Evolutionary conservation across 306 rosid species (phyloP).

Genomic region (Acacia melanoxylon): DNA sequence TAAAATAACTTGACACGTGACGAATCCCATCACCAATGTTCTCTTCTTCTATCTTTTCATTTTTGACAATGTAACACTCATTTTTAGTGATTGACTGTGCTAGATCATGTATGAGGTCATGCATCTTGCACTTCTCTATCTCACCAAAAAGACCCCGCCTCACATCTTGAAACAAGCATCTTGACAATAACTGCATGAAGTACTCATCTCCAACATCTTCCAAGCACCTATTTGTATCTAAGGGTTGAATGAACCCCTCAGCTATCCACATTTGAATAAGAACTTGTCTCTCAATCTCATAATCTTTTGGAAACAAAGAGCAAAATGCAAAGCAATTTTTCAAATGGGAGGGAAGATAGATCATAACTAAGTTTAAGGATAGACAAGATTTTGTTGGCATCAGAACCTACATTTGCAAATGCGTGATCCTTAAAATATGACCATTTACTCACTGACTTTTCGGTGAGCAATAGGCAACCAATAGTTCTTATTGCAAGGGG

Average conservation of each 20-base stretch:
- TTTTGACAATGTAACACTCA: too few species aligned
- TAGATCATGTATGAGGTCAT: constrained; percentile 29
- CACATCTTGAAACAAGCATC: too few species aligned
- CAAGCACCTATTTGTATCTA: not conserved
- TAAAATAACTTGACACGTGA: too few species aligned
- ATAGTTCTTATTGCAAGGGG: constrained; percentile 33
- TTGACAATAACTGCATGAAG: too few species aligned
- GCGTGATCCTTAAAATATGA: constrained; percentile 2
- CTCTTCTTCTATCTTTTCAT: not conserved
- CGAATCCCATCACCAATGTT: too few species aligned
- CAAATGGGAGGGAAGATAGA: constrained; percentile 19
- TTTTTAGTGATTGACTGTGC: not conserved
- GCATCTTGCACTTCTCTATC: too few species aligned
- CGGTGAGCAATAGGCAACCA: constrained; percentile 31
- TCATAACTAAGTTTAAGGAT: not conserved
- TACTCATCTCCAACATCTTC: not conserved
- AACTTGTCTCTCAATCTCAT: not conserved
- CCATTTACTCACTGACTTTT: not conserved
- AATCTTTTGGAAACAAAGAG: constrained; percentile 23
- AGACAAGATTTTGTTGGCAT: not conserved
- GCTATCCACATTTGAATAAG: constrained; percentile 27
- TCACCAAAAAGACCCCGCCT: too few species aligned
- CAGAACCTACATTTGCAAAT: not conserved
- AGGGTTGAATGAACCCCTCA: constrained; percentile 19
- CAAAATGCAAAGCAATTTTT: constrained; percentile 32